These are phyloP conservation scores for Colletotrichum sp. DNA, from an alignment of 2,329 filamentous ascomycete species.

Conservation along the genomic window DNA sequence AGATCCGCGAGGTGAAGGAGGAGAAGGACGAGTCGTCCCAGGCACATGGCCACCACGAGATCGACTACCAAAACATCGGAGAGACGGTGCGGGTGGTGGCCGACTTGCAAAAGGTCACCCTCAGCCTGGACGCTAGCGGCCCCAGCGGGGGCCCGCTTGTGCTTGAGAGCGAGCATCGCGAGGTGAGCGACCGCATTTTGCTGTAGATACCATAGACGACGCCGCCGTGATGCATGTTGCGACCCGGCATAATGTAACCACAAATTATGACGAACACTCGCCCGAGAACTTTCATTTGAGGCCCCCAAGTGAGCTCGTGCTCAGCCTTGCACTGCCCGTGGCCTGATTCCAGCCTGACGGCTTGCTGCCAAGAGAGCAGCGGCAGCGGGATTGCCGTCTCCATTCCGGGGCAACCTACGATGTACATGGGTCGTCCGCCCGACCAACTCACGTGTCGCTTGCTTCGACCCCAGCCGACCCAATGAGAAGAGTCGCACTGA, in stretches of 20 bases:
- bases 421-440: neutral
- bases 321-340: neutral
- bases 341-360: neutral
- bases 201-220: constrained; percentile 25
- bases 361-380: neutral
- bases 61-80: constrained; percentile 79
- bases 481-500: neutral
- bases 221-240: neutral
- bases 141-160: constrained; percentile 70
- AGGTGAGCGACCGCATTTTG: constrained; percentile 40
- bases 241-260: neutral
- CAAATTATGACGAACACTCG: neutral
- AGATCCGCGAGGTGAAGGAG: constrained; percentile 69
- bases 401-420: neutral
- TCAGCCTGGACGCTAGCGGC: constrained; percentile 73
- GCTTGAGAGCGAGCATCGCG: constrained; percentile 61
- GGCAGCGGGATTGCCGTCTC: neutral
- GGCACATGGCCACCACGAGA: constrained; percentile 67
- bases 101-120: constrained; percentile 73
- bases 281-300: neutral
- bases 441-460: neutral
- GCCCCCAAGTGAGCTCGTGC: neutral
- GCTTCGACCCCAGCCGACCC: neutral
- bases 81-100: constrained; percentile 78
- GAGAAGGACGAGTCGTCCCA: constrained; percentile 25